Base-by-base conservation (phyloP, 805 yeast genomes). In the Jamesozyma rosinii region DNA sequence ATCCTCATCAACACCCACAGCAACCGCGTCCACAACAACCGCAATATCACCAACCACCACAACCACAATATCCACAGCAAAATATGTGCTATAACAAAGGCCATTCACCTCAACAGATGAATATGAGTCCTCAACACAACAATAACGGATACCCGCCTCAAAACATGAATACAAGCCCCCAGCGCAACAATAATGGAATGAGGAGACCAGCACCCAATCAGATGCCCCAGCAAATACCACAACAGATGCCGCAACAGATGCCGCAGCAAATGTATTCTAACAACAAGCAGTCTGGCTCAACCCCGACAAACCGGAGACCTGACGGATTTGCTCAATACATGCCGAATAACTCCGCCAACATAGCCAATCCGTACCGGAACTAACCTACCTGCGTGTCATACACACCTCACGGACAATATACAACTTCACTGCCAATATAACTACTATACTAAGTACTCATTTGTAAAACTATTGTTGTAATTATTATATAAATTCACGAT, bases 271-370 rank as follows among this genome's bases (percentile, higher is more conserved):
- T 30, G 17, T n/a, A 5, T 30, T 5, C 13, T 5, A 30, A 13
- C 11, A 24, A 24, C 11, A 24, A 24, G 10, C 29, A 24, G 11
- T 8, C 6, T 8, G 29, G 29, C 10, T 11, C 29, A 24, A 21
- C 13, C 20, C 43, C 44, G 1, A 30, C 46, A 3, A 45, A 48
- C 5, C 31, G 38, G 40, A 40, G 43, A 15, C 36, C 35, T 14
- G 55, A 49, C 5, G 59, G 59, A 5, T 55, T 54, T 40, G 49
- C 59, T 5, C 57, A 54, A 36, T 55, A 49, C 35, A 55, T 55
- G 59, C 59, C 59, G 2, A 15, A 18, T 32, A 22, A 39, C 6
- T 14, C 10, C n/a, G 10, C 24, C 10, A 34, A 5, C 6, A 27
- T 13, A 27, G 18, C 21, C 5, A 33, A 33, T 33, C 35, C 35